Conservation (phyloP, 352 stramenopile species). For the Phytopythium ostracodes region DNA sequence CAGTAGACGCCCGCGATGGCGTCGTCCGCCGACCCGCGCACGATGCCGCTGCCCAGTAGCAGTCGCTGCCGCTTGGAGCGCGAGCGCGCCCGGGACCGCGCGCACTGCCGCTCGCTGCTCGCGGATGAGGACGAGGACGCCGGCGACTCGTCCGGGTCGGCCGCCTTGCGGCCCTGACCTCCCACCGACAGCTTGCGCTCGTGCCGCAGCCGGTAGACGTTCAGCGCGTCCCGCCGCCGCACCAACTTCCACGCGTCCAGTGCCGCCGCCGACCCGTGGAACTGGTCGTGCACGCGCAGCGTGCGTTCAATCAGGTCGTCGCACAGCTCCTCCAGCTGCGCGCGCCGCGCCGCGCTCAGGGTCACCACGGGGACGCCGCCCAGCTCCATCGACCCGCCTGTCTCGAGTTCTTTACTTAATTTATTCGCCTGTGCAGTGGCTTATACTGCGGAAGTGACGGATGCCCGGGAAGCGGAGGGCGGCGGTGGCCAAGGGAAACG, state of each 20-base stretch:
- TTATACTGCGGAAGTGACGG: too few relatives aligned
- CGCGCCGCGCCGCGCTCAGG: constrained; percentile 29
- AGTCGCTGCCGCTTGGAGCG: constrained; percentile 8
- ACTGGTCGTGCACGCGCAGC: constrained; percentile 47
- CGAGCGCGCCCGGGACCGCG: constrained; percentile 21
- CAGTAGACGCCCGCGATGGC: constrained; percentile 44
- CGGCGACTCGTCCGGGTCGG: not conserved
- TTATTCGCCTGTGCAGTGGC: too few relatives aligned
- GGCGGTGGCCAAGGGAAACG: too few relatives aligned
- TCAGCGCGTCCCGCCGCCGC: constrained; percentile 48
- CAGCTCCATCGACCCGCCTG: not conserved
- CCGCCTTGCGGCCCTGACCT: not conserved
- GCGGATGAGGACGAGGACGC: not conserved
- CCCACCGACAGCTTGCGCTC: not conserved
- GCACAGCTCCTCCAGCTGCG: constrained; percentile 41
- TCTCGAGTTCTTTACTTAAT: too few relatives aligned
- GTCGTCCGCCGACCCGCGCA: constrained; percentile 46
- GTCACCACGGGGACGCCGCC: constrained; percentile 29
- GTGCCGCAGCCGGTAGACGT: constrained; percentile 33
- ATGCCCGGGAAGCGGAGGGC: too few relatives aligned
- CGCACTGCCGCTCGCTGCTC: not conserved
- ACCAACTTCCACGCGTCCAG: constrained; percentile 54
- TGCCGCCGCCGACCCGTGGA: constrained; percentile 32
- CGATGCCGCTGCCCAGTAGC: constrained; percentile 47
- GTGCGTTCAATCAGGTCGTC: constrained; percentile 59